phyloP scores from a whole-genome alignment of 2,329 filamentous ascomycete genomes.

The Orbilia blumenaviensis region DNA sequence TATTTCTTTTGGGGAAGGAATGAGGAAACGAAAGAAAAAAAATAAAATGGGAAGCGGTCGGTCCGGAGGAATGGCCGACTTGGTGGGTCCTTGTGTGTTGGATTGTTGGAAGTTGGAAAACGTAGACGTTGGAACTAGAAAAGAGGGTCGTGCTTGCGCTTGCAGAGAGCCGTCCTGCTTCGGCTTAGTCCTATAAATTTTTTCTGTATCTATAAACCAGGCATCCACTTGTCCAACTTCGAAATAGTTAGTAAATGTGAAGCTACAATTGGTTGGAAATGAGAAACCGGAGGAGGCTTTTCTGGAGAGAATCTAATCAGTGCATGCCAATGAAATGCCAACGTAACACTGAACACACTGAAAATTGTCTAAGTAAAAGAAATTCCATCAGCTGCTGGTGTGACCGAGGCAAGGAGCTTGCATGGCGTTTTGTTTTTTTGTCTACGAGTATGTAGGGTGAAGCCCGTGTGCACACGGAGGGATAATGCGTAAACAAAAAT shows the following conservation, averaged over 20 bases:
- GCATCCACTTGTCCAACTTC: conserved; percentile 26
- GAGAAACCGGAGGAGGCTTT: conserved; percentile 25
- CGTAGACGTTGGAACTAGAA: background rate
- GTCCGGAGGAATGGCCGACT: conserved; percentile 21
- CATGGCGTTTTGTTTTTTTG: conserved; percentile 7
- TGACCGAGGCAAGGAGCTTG: conserved; percentile 19
- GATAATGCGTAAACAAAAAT: conserved; percentile 15
- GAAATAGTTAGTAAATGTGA: conserved; percentile 2
- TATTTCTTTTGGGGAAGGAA: background rate
- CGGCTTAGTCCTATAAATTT: background rate
- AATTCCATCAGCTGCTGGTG: conserved; percentile 24
- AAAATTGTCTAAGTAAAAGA: background rate
- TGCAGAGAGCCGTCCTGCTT: background rate
- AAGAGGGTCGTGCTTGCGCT: too few relatives aligned
- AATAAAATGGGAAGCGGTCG: background rate
- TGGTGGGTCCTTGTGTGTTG: conserved; percentile 31
- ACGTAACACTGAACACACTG: background rate
- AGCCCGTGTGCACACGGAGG: background rate
- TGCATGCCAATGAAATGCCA: conserved; percentile 7
- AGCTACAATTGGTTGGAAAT: conserved; percentile 44
- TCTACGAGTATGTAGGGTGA: background rate
- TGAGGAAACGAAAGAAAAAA: background rate
- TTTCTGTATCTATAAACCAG: background rate
- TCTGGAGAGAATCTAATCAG: background rate
- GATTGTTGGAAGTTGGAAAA: conserved; percentile 44